phyloP scores from a whole-genome alignment of 1,139 yeast genomes.

The Petasospora rhodanensis region DNA sequence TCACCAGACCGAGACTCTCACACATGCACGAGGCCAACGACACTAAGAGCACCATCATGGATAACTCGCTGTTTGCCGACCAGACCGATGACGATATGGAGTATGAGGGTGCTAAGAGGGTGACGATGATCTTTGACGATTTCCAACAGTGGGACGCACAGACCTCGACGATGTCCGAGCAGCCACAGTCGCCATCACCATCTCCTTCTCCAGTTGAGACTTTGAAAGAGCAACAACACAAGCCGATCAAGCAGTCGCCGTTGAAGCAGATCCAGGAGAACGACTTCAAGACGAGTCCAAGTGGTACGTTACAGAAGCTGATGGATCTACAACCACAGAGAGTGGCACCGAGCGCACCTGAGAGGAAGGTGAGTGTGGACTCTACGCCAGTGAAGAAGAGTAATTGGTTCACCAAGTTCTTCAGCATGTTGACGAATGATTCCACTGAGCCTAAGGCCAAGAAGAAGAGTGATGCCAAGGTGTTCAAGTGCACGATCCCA shows the following conservation, averaged over 20 bases:
- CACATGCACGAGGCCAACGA: slow-evolving; percentile 13
- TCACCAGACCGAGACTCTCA: slow-evolving; percentile 13
- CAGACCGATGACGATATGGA: slow-evolving; percentile 24
- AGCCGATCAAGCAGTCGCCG: slow-evolving; percentile 18
- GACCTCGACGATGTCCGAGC: slow-evolving; percentile 1
- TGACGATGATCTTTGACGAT: slow-evolving; percentile 26
- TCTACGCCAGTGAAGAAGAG: slow-evolving; percentile 20
- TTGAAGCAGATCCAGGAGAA: slow-evolving; percentile 19
- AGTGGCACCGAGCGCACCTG: slow-evolving; percentile 42
- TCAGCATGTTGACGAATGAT: slow-evolving; percentile 18
- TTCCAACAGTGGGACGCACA: slow-evolving; percentile 3
- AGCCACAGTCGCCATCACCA: too few relatives aligned
- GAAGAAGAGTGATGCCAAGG: slow-evolving; percentile 6
- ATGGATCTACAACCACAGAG: slow-evolving; percentile 34
- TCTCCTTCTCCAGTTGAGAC: slow-evolving; percentile 5
- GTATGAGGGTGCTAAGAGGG: slow-evolving; percentile 22
- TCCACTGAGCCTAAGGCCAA: slow-evolving; percentile 9
- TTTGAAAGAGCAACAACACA: slow-evolving; percentile 2
- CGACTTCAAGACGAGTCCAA: slow-evolving; percentile 12
- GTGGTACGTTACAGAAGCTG: slow-evolving; percentile 14
- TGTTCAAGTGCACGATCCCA: slow-evolving; percentile 19
- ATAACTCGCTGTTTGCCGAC: slow-evolving; percentile 23
- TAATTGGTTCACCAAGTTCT: slow-evolving; percentile 27
- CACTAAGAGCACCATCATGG: slow-evolving; percentile 16
- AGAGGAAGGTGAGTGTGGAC: slow-evolving; percentile 1